Evolutionary conservation across 371 early-diverging fungal genomes (phyloP).

Genomic region (Blakeslea trispora): DNA sequence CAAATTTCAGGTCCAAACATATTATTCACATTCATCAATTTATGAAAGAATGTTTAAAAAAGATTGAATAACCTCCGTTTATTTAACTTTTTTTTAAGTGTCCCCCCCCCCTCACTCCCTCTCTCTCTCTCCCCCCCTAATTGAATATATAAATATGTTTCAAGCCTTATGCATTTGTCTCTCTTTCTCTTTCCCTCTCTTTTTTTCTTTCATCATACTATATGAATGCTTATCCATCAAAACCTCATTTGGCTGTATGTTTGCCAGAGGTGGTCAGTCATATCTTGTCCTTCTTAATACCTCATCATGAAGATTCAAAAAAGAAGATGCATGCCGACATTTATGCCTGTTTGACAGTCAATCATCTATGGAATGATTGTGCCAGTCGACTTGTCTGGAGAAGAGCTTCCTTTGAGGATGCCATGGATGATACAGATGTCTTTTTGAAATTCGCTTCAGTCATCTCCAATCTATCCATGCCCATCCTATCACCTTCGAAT

Average conservation of each 20-base stretch:
- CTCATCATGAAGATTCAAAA: slow-evolving; percentile 18
- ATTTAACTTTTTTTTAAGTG: too few relatives aligned
- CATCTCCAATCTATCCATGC: slow-evolving; percentile 5
- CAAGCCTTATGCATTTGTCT: background rate
- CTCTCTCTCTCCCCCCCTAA: too few relatives aligned
- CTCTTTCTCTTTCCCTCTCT: slow-evolving; percentile 17
- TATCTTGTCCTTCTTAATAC: slow-evolving; percentile 30
- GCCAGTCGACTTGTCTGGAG: slow-evolving; percentile 38
- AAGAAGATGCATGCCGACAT: slow-evolving; percentile 20
- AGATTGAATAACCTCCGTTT: slow-evolving; percentile 2
- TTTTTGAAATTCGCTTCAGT: slow-evolving; percentile 24
- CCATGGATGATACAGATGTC: slow-evolving; percentile 14
- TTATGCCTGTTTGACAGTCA: slow-evolving; percentile 44
- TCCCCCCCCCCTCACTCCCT: too few relatives aligned
- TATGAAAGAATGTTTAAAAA: background rate
- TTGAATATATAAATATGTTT: background rate
- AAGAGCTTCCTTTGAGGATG: slow-evolving; percentile 36
- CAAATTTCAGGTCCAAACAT: background rate
- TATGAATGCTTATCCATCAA: background rate
- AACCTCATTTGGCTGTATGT: slow-evolving; percentile 30
- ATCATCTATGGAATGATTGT: slow-evolving; percentile 46
- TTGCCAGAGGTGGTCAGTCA: slow-evolving; percentile 45
- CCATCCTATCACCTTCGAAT: background rate
- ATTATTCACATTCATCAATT: too few relatives aligned
- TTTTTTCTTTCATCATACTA: slow-evolving; percentile 15